phyloP scores from a whole-genome alignment of 1,139 yeast genomes.

The Zygoascus meyerae region DNA sequence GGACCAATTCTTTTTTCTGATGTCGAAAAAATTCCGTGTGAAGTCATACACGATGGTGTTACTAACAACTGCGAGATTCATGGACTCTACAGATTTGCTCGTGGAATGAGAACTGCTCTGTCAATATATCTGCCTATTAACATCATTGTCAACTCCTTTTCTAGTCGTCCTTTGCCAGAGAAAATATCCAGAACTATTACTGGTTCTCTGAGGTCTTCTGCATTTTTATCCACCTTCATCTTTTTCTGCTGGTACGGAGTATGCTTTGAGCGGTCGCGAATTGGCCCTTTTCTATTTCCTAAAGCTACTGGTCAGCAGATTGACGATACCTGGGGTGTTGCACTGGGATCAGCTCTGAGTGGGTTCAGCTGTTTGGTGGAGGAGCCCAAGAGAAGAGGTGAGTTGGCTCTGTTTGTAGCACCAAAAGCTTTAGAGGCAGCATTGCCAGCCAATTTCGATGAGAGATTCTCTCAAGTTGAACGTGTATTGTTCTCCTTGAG shows the following conservation, averaged over 20 bases:
- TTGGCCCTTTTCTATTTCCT: slow-evolving; percentile 32
- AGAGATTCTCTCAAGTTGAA: slow-evolving; percentile 27
- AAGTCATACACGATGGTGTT: slow-evolving; percentile 35
- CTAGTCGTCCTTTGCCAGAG: slow-evolving; percentile 3
- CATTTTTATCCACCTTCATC: slow-evolving; percentile 38
- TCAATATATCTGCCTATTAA: slow-evolving; percentile 29
- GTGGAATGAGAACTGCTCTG: slow-evolving; percentile 37
- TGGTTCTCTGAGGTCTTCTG: slow-evolving; percentile 34
- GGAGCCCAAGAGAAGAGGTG: slow-evolving; percentile 36
- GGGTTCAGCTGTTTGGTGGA: slow-evolving; percentile 40
- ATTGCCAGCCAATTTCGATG: slow-evolving; percentile 28
- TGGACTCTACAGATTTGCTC: slow-evolving; percentile 35
- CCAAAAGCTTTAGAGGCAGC: slow-evolving; percentile 39
- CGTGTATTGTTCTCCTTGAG: slow-evolving; percentile 33
- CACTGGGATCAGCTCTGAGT: slow-evolving; percentile 33
- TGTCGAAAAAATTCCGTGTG: slow-evolving; percentile 37
- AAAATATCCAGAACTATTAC: slow-evolving; percentile 10
- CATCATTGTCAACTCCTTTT: slow-evolving; percentile 15
- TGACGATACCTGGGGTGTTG: slow-evolving; percentile 37
- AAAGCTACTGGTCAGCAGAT: slow-evolving; percentile 28
- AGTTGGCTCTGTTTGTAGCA: slow-evolving; percentile 39
- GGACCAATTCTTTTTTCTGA: slow-evolving; percentile 30
- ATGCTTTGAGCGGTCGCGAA: slow-evolving; percentile 36
- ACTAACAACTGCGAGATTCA: slow-evolving; percentile 37
- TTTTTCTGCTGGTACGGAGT: slow-evolving; percentile 39